Evolutionary conservation across 345 rosid species (phyloP).

Genomic region (Eucalyptus sideroxylon): DNA sequence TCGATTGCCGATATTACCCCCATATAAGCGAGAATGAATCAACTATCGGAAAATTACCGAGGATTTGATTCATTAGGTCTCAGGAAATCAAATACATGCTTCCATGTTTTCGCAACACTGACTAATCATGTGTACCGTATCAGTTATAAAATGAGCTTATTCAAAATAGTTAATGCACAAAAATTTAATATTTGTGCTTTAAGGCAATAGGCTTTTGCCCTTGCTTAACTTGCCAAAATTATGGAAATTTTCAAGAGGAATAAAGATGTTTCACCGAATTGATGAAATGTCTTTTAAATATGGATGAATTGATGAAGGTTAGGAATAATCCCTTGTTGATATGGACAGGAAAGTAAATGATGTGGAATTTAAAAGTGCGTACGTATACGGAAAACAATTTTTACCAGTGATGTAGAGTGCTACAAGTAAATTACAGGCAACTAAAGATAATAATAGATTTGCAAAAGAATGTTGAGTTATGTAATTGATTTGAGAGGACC

Average conservation of each 20-base stretch:
- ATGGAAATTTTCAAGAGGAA: background rate
- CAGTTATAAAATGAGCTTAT: background rate
- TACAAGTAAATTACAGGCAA: background rate
- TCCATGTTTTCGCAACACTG: background rate
- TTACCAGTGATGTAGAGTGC: background rate
- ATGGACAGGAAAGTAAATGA: background rate
- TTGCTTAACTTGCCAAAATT: background rate
- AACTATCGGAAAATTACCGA: rapidly evolving
- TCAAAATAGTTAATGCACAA: background rate
- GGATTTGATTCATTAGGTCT: background rate
- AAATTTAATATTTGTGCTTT: background rate
- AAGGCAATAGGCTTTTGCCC: background rate
- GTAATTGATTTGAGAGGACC: background rate
- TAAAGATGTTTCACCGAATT: background rate
- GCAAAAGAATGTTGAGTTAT: background rate
- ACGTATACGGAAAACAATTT: rapidly evolving
- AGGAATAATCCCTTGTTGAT: background rate
- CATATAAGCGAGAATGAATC: background rate
- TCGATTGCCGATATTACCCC: background rate
- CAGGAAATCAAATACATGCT: background rate
- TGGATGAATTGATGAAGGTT: background rate
- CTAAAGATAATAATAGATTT: background rate
- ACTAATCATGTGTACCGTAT: background rate
- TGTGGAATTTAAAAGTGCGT: background rate
- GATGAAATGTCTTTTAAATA: background rate